Evolutionary conservation across 768 basidiomycete species (phyloP).

Genomic region (Lanmaoa pseudosensibilis): DNA sequence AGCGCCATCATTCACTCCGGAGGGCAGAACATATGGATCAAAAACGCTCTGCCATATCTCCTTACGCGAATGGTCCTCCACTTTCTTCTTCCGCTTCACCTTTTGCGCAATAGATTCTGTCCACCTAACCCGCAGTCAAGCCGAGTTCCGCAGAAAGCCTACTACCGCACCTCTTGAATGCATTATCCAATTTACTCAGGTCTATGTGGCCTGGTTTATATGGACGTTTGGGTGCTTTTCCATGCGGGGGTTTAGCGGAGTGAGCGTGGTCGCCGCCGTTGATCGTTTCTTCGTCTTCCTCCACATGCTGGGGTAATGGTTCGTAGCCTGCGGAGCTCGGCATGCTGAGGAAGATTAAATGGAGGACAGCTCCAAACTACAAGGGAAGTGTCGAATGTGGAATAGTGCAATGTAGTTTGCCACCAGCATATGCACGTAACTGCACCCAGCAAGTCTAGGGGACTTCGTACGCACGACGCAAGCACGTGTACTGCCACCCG

Average conservation of each 20-base stretch:
- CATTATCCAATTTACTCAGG: constrained; percentile 74
- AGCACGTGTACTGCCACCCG: constrained; percentile 23
- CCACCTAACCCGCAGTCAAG: constrained; percentile 51
- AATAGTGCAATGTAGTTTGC: constrained; percentile 16
- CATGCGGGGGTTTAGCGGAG: constrained; percentile 26
- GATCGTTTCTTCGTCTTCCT: constrained; percentile 40
- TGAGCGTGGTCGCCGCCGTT: constrained; percentile 35
- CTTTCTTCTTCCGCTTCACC: constrained; percentile 77
- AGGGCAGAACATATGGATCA: constrained; percentile 54
- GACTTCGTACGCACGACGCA: background rate
- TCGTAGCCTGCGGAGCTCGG: constrained; percentile 48
- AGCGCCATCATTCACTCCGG: constrained; percentile 31
- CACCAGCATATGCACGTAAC: constrained; percentile 13
- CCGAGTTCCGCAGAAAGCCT: background rate
- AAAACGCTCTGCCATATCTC: constrained; percentile 82
- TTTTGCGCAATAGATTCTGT: constrained; percentile 85
- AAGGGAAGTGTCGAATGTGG: constrained; percentile 3
- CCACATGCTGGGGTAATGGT: constrained; percentile 42
- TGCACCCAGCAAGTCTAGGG: constrained; percentile 8
- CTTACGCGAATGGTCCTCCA: constrained; percentile 59
- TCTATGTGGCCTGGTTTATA: constrained; percentile 68
- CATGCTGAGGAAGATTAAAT: constrained; percentile 31
- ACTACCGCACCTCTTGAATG: constrained; percentile 68
- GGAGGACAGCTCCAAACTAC: background rate
- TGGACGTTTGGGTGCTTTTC: constrained; percentile 33